Evolutionary conservation across 2,329 filamentous ascomycete species (phyloP), one percentile per base, ranked within the genome.

Genomic region (Cyphellophora attinorum): DNA sequence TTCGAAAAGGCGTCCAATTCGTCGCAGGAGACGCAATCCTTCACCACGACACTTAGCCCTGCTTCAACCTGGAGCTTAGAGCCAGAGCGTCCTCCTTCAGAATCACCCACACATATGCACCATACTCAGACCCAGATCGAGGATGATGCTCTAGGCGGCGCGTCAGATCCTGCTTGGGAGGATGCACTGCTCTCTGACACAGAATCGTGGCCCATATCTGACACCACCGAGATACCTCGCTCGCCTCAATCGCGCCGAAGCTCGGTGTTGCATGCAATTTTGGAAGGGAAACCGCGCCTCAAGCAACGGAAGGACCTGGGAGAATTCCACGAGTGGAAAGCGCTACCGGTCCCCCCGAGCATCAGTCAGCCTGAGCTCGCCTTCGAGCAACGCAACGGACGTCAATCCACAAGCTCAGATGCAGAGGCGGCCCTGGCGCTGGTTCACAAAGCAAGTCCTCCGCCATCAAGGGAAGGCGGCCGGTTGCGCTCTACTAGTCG

Each of bases 1-100:
- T 67, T 67, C 45, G 64, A 67, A 37, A 52, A 59, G 14, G 61
- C 59, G 3, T 63, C 61, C 1, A 66, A 59, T 2, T 56, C 60
- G 1, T 50, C 55, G 4, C 56, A 59, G n/a, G 57, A 58, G 25
- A 53, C 53, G 11, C 45, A 49, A 3, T 54, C 54, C 6, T 39
- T 35, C 19, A 30, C 33, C 13, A 47, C 40, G 29, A 42, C 28
- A 17, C 34, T 47, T 15, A 47, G 46, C 25, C 29, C 38, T 29
- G 40, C 36, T 11, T 45, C 46, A 5, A 45, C 43, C 10, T 52
- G 48, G 50, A 47, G 41, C 12, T 34, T 43, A 11, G 47, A 47
- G 12, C 35, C 40, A 16, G 27, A 37, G 13, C 31, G 37, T 11
- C 35, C 41, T 18, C 39, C 47, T 15, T 35, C 34, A 12, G 38